A percentile compares a stretch with the other conserved stretches of the same genome.
These are phyloP conservation scores for Rosa rugosa DNA, from an alignment of 306 rosid genomes.

Conservation along the genomic window DNA sequence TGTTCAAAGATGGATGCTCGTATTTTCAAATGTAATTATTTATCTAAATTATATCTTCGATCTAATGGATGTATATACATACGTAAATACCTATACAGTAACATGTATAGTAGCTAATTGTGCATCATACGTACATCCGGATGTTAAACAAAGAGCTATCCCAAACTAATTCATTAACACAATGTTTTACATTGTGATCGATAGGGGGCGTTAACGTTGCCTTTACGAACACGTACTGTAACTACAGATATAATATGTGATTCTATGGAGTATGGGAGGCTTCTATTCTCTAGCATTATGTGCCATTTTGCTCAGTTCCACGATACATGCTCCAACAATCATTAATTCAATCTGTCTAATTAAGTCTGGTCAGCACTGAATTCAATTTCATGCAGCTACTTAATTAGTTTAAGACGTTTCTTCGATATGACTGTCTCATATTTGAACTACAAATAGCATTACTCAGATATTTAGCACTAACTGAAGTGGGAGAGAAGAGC, in stretches of 20 bases:
- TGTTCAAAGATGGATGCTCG: neutral
- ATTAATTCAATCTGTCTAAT: conserved; percentile 5
- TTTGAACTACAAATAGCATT: neutral
- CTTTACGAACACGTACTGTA: conserved; percentile 23
- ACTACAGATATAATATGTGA: neutral
- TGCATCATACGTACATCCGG: neutral
- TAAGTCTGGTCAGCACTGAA: neutral
- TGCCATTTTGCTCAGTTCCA: conserved; percentile 11
- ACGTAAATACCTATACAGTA: neutral
- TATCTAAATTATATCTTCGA: too few species aligned
- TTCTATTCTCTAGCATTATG: conserved; percentile 24
- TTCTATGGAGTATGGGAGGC: conserved; percentile 21
- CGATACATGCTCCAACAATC: neutral
- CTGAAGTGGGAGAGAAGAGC: neutral
- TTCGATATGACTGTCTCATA: neutral
- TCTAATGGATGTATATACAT: neutral
- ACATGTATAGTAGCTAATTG: neutral
- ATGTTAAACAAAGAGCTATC: neutral
- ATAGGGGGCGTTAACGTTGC: conserved; percentile 9
- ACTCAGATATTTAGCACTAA: neutral
- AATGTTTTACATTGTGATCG: neutral
- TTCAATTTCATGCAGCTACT: neutral
- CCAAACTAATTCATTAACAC: neutral
- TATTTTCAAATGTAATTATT: neutral
- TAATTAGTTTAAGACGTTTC: neutral